phyloP scores from a whole-genome alignment of 129 eudicot genomes.

The Apium graveolens region DNA sequence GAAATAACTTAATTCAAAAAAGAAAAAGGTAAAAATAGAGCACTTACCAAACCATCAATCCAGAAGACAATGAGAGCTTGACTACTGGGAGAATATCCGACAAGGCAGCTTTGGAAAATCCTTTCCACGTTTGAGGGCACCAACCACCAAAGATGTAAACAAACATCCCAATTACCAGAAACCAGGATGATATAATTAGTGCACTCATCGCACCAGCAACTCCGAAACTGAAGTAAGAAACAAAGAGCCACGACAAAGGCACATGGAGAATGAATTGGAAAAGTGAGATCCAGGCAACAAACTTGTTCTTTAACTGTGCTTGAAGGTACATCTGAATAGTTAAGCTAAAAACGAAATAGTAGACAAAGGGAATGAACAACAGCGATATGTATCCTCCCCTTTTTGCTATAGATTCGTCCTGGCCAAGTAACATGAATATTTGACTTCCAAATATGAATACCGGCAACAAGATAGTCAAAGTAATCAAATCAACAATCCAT shows the following conservation, averaged over 20 bases:
- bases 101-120: conserved; percentile 50
- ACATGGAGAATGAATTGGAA: conserved; percentile 36
- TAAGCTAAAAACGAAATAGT: conserved; percentile 49
- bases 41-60: conserved; percentile 67
- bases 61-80: conserved; percentile 68
- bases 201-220: conserved; percentile 49
- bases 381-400: conserved; percentile 38
- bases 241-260: conserved; percentile 41
- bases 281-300: conserved; percentile 43
- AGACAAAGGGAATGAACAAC: conserved; percentile 67
- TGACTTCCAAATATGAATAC: conserved; percentile 44
- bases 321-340: conserved; percentile 62
- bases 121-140: conserved; percentile 67
- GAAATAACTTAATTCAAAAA: background rate
- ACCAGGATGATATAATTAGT: conserved; percentile 40
- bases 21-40: background rate
- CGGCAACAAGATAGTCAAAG: conserved; percentile 50
- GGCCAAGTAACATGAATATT: conserved; percentile 47
- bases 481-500: conserved; percentile 57
- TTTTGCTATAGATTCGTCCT: conserved; percentile 40
- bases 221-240: conserved; percentile 31
- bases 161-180: conserved; percentile 48
- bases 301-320: conserved; percentile 58
- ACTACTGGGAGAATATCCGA: conserved; percentile 51
- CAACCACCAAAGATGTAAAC: conserved; percentile 63